A percentile compares a stretch with the other conserved stretches of the same genome.
Evolutionary conservation across 495 filamentous ascomycete species (phyloP).

Genomic region (Penicillium pulvis): DNA sequence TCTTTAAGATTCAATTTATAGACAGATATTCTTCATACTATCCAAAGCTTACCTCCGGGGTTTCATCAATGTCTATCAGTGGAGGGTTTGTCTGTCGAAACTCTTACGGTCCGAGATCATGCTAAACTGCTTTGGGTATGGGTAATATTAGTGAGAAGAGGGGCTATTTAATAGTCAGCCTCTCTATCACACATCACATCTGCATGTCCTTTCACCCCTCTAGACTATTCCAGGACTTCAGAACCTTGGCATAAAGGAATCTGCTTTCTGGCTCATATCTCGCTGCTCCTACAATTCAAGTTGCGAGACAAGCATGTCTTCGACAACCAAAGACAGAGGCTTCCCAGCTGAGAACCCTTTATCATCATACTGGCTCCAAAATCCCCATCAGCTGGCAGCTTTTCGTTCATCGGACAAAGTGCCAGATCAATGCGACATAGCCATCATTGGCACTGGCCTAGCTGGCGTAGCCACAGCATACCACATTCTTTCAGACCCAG

Average conservation of each 20-base stretch:
- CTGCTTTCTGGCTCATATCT: not conserved
- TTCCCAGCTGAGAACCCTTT: conserved; percentile 1
- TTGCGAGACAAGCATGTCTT: not conserved
- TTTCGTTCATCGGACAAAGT: not conserved
- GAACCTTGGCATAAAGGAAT: not conserved
- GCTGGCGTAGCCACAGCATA: conserved; percentile 6
- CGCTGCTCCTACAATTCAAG: not conserved
- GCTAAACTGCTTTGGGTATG: too few relatives aligned
- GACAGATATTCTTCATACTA: too few relatives aligned
- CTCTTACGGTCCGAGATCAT: too few relatives aligned
- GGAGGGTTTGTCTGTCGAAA: too few relatives aligned
- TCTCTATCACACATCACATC: not conserved
- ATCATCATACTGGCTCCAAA: not conserved
- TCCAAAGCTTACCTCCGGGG: too few relatives aligned
- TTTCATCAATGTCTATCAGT: too few relatives aligned
- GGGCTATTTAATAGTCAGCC: too few relatives aligned
- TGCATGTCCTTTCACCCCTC: not conserved
- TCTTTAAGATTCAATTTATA: too few relatives aligned
- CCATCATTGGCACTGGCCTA: conserved; percentile 10
- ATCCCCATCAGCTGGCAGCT: not conserved
- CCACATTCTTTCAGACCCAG: conserved; percentile 4
- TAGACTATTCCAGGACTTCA: not conserved
- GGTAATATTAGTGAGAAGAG: too few relatives aligned
- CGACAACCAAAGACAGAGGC: not conserved
- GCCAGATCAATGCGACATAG: conserved; percentile 7